These are phyloP conservation scores for Cubamyces lactineus DNA, from an alignment of 768 basidiomycete species.

Conservation along the genomic window DNA sequence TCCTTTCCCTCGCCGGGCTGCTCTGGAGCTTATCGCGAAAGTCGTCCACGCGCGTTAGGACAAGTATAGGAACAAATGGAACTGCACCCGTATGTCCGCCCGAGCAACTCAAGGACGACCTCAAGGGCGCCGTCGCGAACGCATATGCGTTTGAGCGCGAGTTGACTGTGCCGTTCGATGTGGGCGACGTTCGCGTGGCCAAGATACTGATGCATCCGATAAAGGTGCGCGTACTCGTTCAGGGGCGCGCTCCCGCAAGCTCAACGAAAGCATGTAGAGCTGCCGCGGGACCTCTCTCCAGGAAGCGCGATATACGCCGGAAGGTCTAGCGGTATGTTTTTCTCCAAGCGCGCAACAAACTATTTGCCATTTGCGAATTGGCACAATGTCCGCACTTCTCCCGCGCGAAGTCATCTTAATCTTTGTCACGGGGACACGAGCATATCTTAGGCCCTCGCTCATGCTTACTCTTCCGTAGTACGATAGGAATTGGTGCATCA, in stretches of 20 bases:
- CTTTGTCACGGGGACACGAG: neutral
- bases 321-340: constrained; percentile 59
- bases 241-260: neutral
- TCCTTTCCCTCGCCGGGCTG: constrained; percentile 7
- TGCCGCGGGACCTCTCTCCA: constrained; percentile 69
- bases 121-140: constrained; percentile 10
- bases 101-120: constrained; percentile 18
- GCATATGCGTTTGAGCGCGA: constrained; percentile 15
- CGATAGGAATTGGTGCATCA: constrained; percentile 73
- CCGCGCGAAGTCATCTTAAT: neutral
- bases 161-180: constrained; percentile 33
- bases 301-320: constrained; percentile 55
- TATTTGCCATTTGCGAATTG: neutral
- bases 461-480: constrained; percentile 44
- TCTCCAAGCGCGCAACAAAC: neutral
- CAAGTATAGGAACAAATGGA: neutral
- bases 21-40: constrained; percentile 9
- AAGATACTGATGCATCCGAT: constrained; percentile 52
- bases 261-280: constrained; percentile 48
- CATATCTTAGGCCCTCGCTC: neutral
- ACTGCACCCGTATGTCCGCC: constrained; percentile 7
- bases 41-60: neutral
- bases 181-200: constrained; percentile 45
- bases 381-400: neutral
- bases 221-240: constrained; percentile 21